Evolutionary conservation across 2,329 filamentous ascomycete species (phyloP), one percentile per base, ranked within the genome.

Genomic region (Dactylellina haptotyla): DNA sequence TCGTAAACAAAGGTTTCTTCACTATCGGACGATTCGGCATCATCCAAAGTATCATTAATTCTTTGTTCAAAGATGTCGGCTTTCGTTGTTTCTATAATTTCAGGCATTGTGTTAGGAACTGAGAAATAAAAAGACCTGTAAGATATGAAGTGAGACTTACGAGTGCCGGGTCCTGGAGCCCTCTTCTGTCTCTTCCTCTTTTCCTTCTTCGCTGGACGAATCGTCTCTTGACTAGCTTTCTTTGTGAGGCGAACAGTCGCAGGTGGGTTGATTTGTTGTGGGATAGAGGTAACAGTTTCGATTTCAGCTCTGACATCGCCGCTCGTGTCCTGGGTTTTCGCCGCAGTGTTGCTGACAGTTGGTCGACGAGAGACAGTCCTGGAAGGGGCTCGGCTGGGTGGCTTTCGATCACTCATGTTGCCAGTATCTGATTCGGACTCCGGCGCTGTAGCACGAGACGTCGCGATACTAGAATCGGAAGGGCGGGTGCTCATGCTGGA

Each of bases 1-100:
- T 99, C 95, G 82, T 99, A 99, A 14, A 99, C 95, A 81, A 98
- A 99, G 0, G 95, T 98, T 81, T 98, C 95, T 79, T 97, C 95
- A 0, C 94, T 98, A 80, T 99, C 95, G 4, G 94, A 97, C 10
- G 94, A 96, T 80, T 97, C 91, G 46, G 92, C 93, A 81, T 98
- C 93, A 80, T 98, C 94, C 58, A 99, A 93, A 6, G 94, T 94
- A 80, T 89, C 97, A 56, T 94, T 94, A 77, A 99, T 93, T 80
- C 96, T 96, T 77, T 93, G 93, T 83, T 98, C 95, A 80, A 99
- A 99, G 57, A 98, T 93, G 81, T 99, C 95, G 79, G 95, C 94
- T 83, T 98, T 98, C 72, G 93, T 96, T 14, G 93, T 95, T 72
- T 89, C 92, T 89, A 85, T 81, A 61, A 78, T 76, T 75, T 76